Conservation (phyloP, 148 eudicot species). For the Selenicereus undatus region DNA sequence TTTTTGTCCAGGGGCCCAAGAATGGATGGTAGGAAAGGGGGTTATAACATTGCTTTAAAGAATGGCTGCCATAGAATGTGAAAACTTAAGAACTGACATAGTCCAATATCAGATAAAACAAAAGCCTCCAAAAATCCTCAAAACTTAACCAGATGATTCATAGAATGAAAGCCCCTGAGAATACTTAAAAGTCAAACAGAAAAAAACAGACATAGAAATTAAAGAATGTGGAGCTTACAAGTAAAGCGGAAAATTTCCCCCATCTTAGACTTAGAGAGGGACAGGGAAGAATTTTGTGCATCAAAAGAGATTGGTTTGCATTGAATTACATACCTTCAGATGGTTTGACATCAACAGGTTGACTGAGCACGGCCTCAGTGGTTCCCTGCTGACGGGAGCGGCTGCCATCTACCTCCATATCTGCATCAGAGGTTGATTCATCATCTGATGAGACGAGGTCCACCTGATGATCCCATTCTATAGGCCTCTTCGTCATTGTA, state of each 20-base stretch:
- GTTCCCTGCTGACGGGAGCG: slow-evolving; percentile 19
- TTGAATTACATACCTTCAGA: slow-evolving; percentile 31
- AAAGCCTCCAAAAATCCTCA: no score
- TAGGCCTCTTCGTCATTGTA: slow-evolving; percentile 33
- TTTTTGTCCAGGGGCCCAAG: not conserved
- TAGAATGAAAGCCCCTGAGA: not conserved
- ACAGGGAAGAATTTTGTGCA: not conserved
- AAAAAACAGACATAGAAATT: not conserved
- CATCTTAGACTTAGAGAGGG: not conserved
- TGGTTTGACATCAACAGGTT: slow-evolving; percentile 23
- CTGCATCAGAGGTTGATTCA: slow-evolving; percentile 25
- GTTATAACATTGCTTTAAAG: not conserved
- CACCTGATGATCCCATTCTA: slow-evolving; percentile 35
- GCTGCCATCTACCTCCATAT: slow-evolving; percentile 31
- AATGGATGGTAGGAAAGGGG: not conserved
- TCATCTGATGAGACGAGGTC: slow-evolving; percentile 57
- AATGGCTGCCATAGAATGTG: not conserved
- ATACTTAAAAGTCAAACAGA: not conserved
- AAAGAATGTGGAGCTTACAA: not conserved
- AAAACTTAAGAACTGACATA: not conserved
- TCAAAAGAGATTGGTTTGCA: not conserved
- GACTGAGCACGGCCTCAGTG: slow-evolving; percentile 18
- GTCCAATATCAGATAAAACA: not conserved
- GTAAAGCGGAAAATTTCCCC: not conserved
- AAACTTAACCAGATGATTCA: not conserved